Conservation (phyloP, 257 asterid species). For the Echites panduratus region DNA sequence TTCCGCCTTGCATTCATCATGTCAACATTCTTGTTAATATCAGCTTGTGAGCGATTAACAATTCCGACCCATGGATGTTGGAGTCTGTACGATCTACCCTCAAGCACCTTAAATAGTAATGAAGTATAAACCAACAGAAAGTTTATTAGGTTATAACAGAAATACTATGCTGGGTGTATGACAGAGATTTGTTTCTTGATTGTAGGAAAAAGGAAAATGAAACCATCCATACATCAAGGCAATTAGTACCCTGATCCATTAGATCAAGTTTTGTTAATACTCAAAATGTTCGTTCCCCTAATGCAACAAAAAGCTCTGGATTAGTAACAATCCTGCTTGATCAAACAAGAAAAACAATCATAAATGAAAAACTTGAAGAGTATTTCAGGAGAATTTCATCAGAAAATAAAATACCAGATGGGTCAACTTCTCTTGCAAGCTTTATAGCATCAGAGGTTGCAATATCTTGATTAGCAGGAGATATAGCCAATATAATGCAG, state of each 20-base stretch:
- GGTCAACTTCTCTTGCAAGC: slow-evolving; percentile 96
- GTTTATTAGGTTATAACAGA: background rate
- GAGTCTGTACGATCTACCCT: slow-evolving; percentile 89
- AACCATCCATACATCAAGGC: slow-evolving; percentile 67
- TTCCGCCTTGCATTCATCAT: slow-evolving; percentile 79
- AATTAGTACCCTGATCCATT: slow-evolving; percentile 95
- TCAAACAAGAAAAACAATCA: slow-evolving; percentile 1
- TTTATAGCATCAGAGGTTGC: slow-evolving; percentile 99
- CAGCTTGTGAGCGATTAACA: slow-evolving; percentile 97
- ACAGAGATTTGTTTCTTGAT: slow-evolving; percentile 14
- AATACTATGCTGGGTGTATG: background rate
- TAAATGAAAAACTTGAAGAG: slow-evolving; percentile 1
- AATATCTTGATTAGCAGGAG: slow-evolving; percentile 98
- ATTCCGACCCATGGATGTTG: slow-evolving; percentile 98
- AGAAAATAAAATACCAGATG: slow-evolving; percentile 49
- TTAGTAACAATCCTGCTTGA: slow-evolving; percentile 2
- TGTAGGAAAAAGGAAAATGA: slow-evolving; percentile 14
- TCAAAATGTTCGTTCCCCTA: slow-evolving; percentile 96
- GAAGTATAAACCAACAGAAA: background rate
- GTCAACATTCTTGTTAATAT: slow-evolving; percentile 85
- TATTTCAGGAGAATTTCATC: slow-evolving; percentile 9
- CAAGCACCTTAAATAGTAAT: slow-evolving; percentile 61
- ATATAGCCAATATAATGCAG: slow-evolving; percentile 93
- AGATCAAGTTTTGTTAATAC: slow-evolving; percentile 93
- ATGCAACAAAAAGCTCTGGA: slow-evolving; percentile 3